Base-by-base conservation (phyloP, 1,284 basidiomycete genomes). In the Amylostereum areolatum region DNA sequence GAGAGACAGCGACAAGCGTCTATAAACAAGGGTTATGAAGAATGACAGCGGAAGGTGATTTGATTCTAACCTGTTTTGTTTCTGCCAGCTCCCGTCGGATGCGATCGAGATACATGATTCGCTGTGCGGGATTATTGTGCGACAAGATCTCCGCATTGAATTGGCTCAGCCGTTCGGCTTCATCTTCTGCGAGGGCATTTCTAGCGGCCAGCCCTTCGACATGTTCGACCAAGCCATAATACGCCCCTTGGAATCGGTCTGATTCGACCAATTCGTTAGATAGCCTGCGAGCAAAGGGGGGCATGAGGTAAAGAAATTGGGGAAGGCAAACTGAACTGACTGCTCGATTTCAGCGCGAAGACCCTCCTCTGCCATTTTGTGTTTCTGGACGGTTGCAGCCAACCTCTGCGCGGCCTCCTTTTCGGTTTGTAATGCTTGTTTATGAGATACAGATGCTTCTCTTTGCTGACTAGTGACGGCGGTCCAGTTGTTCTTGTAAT, bases 91-190 rank as follows among this genome's bases (percentile, higher is more conserved):
- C 85, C 50, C 71, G 69, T 36, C 85, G 74, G 53, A 89, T 80
- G 49, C 82, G 72, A 52, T 89, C 86, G 25, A 89, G 79, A 57
- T 89, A 89, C 64, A 80, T 70, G 55, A 89, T 86, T 33, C 81
- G 74, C 63, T 89, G 86, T 1, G 81, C 78, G 4, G 85, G 84
- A 60, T 89, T 89, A 30, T 76, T 72, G 59, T 89, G 86, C 0
- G 83, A 77, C 18, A 89, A 65, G 48, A 89, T 87, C 61, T 89
- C 79, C 1, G 86, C 86, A 54, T 90, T 90, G 68, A 88, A 85
- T 59, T 71, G 75, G 60, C 83, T 82, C 32, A 90, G 71, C 12
- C 71, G 71, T 37, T 74, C 66, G 0, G 84, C 79, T 60, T 90
- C 87, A 34, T 80, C 80, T 58, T 90, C 84, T 6, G 85, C 88